Evolutionary conservation across 495 filamentous ascomycete species (phyloP).

Genomic region (Penicillium antarcticum): DNA sequence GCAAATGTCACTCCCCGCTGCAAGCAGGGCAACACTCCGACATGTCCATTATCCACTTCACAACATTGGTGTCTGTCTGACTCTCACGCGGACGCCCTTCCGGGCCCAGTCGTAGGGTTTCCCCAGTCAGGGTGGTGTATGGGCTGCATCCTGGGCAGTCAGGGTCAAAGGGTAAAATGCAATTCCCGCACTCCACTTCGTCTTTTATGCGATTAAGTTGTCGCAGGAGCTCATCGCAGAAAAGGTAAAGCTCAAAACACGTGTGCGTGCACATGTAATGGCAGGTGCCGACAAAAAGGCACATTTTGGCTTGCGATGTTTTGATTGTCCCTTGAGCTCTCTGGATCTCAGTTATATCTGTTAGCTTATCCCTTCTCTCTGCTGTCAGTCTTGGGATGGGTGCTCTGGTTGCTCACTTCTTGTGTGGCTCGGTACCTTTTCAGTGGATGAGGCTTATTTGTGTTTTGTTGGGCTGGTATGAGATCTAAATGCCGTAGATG

Average conservation of each 20-base stretch:
- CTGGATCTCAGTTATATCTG: not conserved
- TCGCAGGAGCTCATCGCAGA: slow-evolving; percentile 14
- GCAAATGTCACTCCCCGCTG: not conserved
- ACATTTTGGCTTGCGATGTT: slow-evolving; percentile 9
- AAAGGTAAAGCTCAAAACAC: slow-evolving; percentile 20
- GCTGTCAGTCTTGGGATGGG: not conserved
- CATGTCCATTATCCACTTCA: slow-evolving; percentile 27
- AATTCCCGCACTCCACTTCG: not conserved
- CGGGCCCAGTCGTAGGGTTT: not conserved
- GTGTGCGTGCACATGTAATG: slow-evolving; percentile 18
- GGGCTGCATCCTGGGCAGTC: slow-evolving; percentile 12
- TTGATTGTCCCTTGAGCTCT: not conserved
- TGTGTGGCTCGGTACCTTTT: too few relatives aligned
- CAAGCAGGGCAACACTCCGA: slow-evolving; percentile 6
- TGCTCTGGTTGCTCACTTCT: not conserved
- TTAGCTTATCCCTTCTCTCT: not conserved
- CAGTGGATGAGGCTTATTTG: too few relatives aligned
- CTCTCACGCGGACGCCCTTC: slow-evolving; percentile 9
- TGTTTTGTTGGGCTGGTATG: too few relatives aligned
- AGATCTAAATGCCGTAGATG: too few relatives aligned
- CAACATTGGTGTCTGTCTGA: slow-evolving; percentile 53
- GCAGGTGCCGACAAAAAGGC: slow-evolving; percentile 14
- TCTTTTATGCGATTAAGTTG: slow-evolving; percentile 20
- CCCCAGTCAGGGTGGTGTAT: not conserved
- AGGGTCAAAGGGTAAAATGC: slow-evolving; percentile 6